phyloP scores from a whole-genome alignment of 176 grass and related monocot species.

The Juncus inflexus region DNA sequence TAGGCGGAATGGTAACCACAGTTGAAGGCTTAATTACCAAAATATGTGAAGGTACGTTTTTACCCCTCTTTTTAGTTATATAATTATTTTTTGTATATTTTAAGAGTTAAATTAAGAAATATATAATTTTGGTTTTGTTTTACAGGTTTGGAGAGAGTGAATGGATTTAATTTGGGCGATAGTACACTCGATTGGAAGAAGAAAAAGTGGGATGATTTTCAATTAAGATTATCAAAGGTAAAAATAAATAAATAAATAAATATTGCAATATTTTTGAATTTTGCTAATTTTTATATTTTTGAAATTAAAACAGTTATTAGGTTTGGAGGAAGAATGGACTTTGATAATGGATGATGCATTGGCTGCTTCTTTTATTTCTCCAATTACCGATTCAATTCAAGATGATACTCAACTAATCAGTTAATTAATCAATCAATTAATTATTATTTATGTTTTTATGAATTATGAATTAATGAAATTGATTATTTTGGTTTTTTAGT shows the following conservation, averaged over 20 bases:
- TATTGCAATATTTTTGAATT: background rate
- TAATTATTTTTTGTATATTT: conserved; percentile 20
- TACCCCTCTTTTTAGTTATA: background rate
- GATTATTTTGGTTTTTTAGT: conserved; percentile 40
- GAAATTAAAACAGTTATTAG: conserved; percentile 45
- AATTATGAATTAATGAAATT: background rate
- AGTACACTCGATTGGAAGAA: conserved; percentile 77
- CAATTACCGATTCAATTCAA: conserved; percentile 56
- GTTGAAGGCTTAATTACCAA: conserved; percentile 93
- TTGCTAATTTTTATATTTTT: background rate
- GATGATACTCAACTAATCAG: conserved; percentile 69
- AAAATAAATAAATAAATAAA: background rate
- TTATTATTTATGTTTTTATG: conserved; percentile 17
- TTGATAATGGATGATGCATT: conserved; percentile 87
- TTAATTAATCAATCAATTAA: conserved; percentile 27
- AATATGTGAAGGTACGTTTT: conserved; percentile 75
- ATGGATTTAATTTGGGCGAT: conserved; percentile 91
- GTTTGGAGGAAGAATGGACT: conserved; percentile 76
- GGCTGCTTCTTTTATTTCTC: conserved; percentile 76
- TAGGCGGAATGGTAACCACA: conserved; percentile 91
- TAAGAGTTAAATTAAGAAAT: conserved; percentile 1
- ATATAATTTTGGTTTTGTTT: conserved; percentile 14
- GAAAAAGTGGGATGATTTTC: conserved; percentile 88
- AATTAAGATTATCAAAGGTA: conserved; percentile 59
- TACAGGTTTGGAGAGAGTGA: conserved; percentile 77